Conservation (phyloP, 225 moss, liverwort and hornwort genomes). For the Polytrichum commune region DNA sequence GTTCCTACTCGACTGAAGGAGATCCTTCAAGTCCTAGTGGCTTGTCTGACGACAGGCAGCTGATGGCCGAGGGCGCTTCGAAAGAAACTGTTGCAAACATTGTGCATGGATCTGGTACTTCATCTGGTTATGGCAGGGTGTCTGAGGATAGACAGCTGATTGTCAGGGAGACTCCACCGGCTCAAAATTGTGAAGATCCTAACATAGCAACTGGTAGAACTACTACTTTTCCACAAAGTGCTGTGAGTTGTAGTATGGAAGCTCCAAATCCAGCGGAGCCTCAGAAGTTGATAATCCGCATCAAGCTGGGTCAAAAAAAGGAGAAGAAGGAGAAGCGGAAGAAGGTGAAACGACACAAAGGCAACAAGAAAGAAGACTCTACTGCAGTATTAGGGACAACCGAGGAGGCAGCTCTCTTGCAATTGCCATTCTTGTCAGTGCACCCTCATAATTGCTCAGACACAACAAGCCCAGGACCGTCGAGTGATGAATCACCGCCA, state of each 20-base stretch:
- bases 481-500: not conserved
- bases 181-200: not conserved
- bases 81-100: slow-evolving; percentile 17
- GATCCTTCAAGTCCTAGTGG: slow-evolving; percentile 20
- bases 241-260: slow-evolving; percentile 34
- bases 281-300: slow-evolving; percentile 49
- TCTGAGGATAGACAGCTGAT: not conserved
- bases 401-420: not conserved
- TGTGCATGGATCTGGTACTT: slow-evolving; percentile 3
- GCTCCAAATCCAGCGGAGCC: slow-evolving; percentile 31
- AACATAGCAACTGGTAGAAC: slow-evolving; percentile 4
- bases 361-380: slow-evolving; percentile 4
- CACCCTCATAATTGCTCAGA: slow-evolving; percentile 11
- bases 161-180: not conserved
- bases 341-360: slow-evolving; percentile 19
- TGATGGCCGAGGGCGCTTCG: slow-evolving; percentile 7
- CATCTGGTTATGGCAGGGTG: not conserved
- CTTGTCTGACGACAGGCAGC: slow-evolving; percentile 23
- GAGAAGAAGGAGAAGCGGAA: slow-evolving; percentile 45
- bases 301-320: slow-evolving; percentile 54
- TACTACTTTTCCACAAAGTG: slow-evolving; percentile 26
- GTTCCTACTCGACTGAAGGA: slow-evolving; percentile 25
- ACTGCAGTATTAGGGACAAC: slow-evolving; percentile 14
- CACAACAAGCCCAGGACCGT: slow-evolving; percentile 14
- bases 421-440: not conserved